Base-by-base conservation (phyloP, 2,329 filamentous ascomycete species). In the Cladophialophora psammophila region DNA sequence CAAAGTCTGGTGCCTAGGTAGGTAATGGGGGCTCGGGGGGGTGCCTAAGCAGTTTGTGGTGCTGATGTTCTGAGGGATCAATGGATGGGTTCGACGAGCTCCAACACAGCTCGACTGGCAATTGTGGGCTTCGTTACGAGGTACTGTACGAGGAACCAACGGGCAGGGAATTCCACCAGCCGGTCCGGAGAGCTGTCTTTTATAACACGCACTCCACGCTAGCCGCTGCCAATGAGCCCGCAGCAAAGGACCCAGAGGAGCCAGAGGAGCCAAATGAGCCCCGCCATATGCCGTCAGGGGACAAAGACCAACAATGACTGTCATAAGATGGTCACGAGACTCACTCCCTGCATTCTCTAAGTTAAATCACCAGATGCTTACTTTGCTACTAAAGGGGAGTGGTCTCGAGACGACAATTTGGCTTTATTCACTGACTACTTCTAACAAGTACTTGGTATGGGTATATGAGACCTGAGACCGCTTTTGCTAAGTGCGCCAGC, bases 311-410 rank as follows among this genome's bases (percentile, higher is more conserved):
- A 31, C 18, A 32, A 59, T 20, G 42, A 45, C 32, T 38, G 32
- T 45, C 57, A 42, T 60, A 40, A 42, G 40, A 34, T 34, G 59
- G 52, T 61, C 59, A 61, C 59, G 59, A 61, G 59, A 40, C 59
- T 26, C 26, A 3, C 26, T 26, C 26, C 26, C 40, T n/a, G 18
- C 45, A 50, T 13, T 36, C 26, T 7, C 32, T 7, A 10, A 34
- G 31, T 12, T 36, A 55, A 32, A 61, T 61, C 59, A 61, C 45
- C 59, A 61, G 59, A 61, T 61, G 18, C 15, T 40, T 9, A 18
- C n/a, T 20, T 32, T 31, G 10, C 15, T 8, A 40, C 26, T n/a
- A n/a, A 5, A 18, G 26, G 26, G 20, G 20, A 50, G 18, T 26
- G 5, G 20, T 35, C 32, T 26, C 12, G 9, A 31, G 38, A 50